Evolutionary conservation across 768 basidiomycete genomes (phyloP), one percentile per base, ranked within the genome.

Genomic region (Leccinellum rugosiceps): DNA sequence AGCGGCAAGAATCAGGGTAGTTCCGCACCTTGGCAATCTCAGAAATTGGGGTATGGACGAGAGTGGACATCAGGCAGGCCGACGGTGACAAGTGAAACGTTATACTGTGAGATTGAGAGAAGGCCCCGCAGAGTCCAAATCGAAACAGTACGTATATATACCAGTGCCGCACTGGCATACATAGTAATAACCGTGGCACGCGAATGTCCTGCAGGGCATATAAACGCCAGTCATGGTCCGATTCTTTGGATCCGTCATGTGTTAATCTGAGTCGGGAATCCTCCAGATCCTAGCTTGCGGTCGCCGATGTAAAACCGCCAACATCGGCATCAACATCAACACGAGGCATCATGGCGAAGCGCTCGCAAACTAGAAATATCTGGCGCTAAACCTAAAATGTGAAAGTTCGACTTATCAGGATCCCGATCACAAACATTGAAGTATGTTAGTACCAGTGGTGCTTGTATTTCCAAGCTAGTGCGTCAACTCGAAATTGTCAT

Each of bases 11-110:
- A 10, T 19, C 31, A 28, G 19, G 13, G 32, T 17, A 10, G 41
- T 23, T 19, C 10, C 51, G 19, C 41, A 73, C 71, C 63, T 63
- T 58, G 21, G 70, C 62, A 26, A 71, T 72, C 11, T 64, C 62
- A 38, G 17, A n/a, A 38, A 38, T 30, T 25, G 62, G 45, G 3
- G 67, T 71, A 46, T 68, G 55, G 14, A 41, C 5, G 11, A 59
- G 32, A 31, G 50, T 50, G 2, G 53, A 21, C 69, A 71, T 69
- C 11, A 44, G 43, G 6, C 19, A 19, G 10, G 10, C 2, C 10
- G n/a, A 38, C n/a, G n/a, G n/a, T n/a, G n/a, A n/a, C n/a, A n/a
- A n/a, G n/a, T n/a, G n/a, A n/a, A n/a, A n/a, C 38, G 38, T 38
- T 38, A 14, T 9, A 6, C 17, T 13, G 32, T 32, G 11, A 14